These are phyloP conservation scores for Crithidia sp. DNA, from an alignment of 208 protist species.

Conservation along the genomic window DNA sequence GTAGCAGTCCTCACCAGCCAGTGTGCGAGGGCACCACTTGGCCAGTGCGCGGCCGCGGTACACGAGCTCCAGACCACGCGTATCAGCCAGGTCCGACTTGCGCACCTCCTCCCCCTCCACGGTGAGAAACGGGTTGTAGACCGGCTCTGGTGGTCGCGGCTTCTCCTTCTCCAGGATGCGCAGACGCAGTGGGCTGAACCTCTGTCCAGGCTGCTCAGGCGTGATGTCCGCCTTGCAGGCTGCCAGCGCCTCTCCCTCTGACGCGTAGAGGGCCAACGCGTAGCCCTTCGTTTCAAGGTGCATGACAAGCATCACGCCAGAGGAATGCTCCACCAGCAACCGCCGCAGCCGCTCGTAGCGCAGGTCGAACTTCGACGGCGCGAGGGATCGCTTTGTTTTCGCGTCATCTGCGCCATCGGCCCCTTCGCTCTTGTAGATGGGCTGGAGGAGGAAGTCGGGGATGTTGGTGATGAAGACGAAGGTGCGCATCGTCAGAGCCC, in stretches of 20 bases:
- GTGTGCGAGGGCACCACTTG: slow-evolving; percentile 75
- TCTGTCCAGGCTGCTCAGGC: slow-evolving; percentile 34
- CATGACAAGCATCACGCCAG: slow-evolving; percentile 89
- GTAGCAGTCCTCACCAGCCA: slow-evolving; percentile 65
- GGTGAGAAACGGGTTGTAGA: slow-evolving; percentile 74
- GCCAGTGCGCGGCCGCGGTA: slow-evolving; percentile 72
- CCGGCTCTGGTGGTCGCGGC: slow-evolving; percentile 67
- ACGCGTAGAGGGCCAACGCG: slow-evolving; percentile 83
- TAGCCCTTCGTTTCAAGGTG: slow-evolving; percentile 80
- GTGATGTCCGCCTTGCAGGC: slow-evolving; percentile 79
- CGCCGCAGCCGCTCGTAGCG: slow-evolving; percentile 84
- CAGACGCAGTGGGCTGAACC: slow-evolving; percentile 59
- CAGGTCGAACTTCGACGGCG: slow-evolving; percentile 59
- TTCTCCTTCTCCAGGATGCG: slow-evolving; percentile 79
- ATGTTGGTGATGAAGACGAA: slow-evolving; percentile 91
- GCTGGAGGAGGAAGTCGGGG: slow-evolving; percentile 76
- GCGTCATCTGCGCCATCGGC: slow-evolving; percentile 4
- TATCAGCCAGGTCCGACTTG: slow-evolving; percentile 70
- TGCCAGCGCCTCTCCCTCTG: slow-evolving; percentile 79
- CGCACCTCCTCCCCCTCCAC: slow-evolving; percentile 71
- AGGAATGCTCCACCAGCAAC: slow-evolving; percentile 74
- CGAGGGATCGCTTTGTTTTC: background rate
- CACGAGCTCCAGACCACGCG: slow-evolving; percentile 76
- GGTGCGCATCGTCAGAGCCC: slow-evolving; percentile 45
- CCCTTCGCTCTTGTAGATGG: slow-evolving; percentile 30